Evolutionary conservation across 495 filamentous ascomycete species (phyloP).

Genomic region (Xylaria curta): DNA sequence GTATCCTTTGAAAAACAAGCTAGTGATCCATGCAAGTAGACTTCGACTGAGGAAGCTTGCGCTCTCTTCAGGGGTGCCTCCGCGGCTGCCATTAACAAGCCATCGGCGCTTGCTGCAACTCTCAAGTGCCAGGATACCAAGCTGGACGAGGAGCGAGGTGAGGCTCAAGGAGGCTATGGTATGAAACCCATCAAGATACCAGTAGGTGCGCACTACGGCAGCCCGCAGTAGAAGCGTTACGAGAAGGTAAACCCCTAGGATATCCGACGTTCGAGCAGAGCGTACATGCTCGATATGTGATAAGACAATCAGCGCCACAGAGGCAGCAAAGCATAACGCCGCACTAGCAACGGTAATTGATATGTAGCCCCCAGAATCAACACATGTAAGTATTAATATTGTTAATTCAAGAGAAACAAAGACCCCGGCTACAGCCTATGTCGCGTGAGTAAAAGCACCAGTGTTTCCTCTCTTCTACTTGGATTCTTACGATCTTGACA

Average conservation of each 20-base stretch:
- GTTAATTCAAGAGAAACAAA: constrained; percentile 21
- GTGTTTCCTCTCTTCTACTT: not conserved
- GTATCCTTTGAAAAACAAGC: constrained; percentile 22
- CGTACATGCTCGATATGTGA: constrained; percentile 18
- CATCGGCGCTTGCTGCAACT: constrained; percentile 25
- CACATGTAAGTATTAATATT: constrained; percentile 15
- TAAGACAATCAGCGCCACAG: constrained; percentile 8
- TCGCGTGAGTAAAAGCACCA: not conserved
- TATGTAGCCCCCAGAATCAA: not conserved
- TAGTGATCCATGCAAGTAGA: constrained; percentile 25
- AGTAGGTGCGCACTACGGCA: constrained; percentile 27
- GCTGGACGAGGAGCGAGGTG: constrained; percentile 18
- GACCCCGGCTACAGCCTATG: constrained; percentile 7
- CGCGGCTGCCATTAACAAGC: constrained; percentile 5
- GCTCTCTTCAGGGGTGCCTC: constrained; percentile 21
- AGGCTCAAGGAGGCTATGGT: constrained; percentile 10
- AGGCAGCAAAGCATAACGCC: constrained; percentile 13
- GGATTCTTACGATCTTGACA: constrained; percentile 18
- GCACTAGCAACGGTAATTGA: not conserved
- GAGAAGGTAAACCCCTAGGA: constrained; percentile 23
- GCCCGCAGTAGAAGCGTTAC: constrained; percentile 17
- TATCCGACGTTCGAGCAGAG: constrained; percentile 5
- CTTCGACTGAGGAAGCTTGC: constrained; percentile 25
- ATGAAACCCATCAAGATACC: constrained; percentile 7
- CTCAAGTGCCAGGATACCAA: constrained; percentile 23